Evolutionary conservation across 331 rosid species (phyloP), one percentile per base, ranked within the genome.

Genomic region (Acacia concinna): DNA sequence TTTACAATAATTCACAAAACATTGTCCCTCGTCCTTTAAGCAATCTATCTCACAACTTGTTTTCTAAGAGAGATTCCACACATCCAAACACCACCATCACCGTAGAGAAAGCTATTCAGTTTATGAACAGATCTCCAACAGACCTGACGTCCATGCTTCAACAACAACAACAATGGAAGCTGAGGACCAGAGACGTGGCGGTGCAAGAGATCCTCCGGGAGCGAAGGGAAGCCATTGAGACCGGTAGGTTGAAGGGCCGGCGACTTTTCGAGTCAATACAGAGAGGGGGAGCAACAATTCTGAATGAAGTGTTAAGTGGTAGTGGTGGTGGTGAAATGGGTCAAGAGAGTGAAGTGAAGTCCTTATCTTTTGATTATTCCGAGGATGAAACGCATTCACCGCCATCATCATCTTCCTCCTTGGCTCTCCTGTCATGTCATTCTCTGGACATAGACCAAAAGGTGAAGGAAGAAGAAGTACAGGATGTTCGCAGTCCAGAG

Each of bases 111-210:
- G 57, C 52, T 34, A 51, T 83, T 17, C 76, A 66, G 62, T 82
- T 84, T 30, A 59, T 76, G 3, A 74, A 84, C 40, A 47, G 18
- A 20, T 87, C 91, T 32, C 89, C 85, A 23, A 76, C 84, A 72
- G 63, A 75, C 51, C 88, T 87, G 85, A 81, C 85, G 84, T 74
- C 89, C 69, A 76, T 81, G 18, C 82, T 87, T 81, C 91, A 89
- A 51, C 68, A 68, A 13, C 57, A 37, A 49, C 81, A n/a, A 41
- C 28, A 35, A 18, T 67, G 85, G 86, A 78, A 78, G 18, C 77
- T 47, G 34, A 75, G 85, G 68, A 83, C 67, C 38, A 67, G 63
- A 28, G 86, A 83, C 23, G 31, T 74, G 57, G 87, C 75, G 1
- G 81, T 41, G 68, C 76, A 82, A 66, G 88, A 88, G 79, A 80